These are phyloP conservation scores for Rosa multiflora DNA, from an alignment of 306 rosid genomes.

Conservation along the genomic window DNA sequence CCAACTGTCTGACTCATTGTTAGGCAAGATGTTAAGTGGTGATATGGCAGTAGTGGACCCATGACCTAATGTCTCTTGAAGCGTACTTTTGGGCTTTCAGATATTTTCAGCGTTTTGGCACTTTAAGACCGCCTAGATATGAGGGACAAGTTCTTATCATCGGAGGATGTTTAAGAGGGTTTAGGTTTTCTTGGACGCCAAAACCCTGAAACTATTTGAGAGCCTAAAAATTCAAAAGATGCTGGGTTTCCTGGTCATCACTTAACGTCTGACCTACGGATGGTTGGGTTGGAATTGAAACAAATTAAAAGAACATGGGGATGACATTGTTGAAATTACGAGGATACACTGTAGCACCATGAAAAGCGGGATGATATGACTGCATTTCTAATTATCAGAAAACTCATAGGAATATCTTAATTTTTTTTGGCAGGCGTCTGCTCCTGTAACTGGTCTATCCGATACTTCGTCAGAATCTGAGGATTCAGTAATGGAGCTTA, in stretches of 20 bases:
- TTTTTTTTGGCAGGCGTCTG: conserved; percentile 62
- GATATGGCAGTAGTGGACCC: not conserved
- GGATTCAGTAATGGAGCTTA: conserved; percentile 55
- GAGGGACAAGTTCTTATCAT: not conserved
- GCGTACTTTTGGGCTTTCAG: not conserved
- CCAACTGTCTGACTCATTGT: not conserved
- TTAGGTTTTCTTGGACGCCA: not conserved
- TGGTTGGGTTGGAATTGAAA: not conserved
- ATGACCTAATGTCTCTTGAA: not conserved
- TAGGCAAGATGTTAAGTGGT: not conserved
- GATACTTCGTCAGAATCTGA: conserved; percentile 82
- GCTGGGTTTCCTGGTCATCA: not conserved
- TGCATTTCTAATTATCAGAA: not conserved
- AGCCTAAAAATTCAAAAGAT: not conserved
- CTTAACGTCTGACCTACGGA: not conserved
- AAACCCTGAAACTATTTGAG: not conserved
- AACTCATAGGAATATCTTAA: not conserved
- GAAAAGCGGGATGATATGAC: not conserved
- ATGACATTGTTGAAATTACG: not conserved
- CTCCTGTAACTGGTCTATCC: conserved; percentile 74
- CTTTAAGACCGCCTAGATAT: not conserved
- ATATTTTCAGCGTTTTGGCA: not conserved
- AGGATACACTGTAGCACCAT: not conserved
- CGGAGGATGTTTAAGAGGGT: not conserved
- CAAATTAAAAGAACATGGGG: not conserved